Conservation (phyloP, 140 eudicot genomes). For the Ambrosia hybrid region DNA sequence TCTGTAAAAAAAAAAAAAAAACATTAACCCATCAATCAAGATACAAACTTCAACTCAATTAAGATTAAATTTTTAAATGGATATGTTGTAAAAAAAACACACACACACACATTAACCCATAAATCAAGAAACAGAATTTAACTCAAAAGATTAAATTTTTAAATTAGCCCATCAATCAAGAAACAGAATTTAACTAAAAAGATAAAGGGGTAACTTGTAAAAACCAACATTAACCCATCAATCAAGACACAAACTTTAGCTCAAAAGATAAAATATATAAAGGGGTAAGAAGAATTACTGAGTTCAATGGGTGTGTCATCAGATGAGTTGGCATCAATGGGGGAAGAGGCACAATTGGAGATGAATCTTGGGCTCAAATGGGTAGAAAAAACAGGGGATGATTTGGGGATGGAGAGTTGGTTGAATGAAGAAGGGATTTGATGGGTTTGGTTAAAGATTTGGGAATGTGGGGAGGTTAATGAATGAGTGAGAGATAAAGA, state of each 20-base stretch:
- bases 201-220: conserved; percentile 49
- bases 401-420: conserved; percentile 36
- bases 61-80: neutral
- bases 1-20: conserved; percentile 32
- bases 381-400: conserved; percentile 40
- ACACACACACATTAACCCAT: too few relatives aligned
- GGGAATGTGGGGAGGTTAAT: conserved; percentile 40
- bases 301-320: conserved; percentile 78
- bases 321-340: conserved; percentile 22
- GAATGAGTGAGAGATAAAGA: conserved; percentile 65
- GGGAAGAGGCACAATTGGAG: conserved; percentile 45
- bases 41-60: too few relatives aligned
- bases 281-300: conserved; percentile 31
- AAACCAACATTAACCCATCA: neutral
- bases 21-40: neutral
- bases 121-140: too few relatives aligned
- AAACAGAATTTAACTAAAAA: too few relatives aligned
- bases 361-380: conserved; percentile 37
- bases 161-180: too few relatives aligned
- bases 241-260: neutral
- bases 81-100: too few relatives aligned
- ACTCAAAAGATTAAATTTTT: too few relatives aligned
- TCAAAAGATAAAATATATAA: neutral
- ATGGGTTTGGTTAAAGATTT: conserved; percentile 37
- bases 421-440: conserved; percentile 27